These are phyloP conservation scores for Scedosporium apiospermum DNA, from an alignment of 2,329 filamentous ascomycete genomes.

Conservation along the genomic window DNA sequence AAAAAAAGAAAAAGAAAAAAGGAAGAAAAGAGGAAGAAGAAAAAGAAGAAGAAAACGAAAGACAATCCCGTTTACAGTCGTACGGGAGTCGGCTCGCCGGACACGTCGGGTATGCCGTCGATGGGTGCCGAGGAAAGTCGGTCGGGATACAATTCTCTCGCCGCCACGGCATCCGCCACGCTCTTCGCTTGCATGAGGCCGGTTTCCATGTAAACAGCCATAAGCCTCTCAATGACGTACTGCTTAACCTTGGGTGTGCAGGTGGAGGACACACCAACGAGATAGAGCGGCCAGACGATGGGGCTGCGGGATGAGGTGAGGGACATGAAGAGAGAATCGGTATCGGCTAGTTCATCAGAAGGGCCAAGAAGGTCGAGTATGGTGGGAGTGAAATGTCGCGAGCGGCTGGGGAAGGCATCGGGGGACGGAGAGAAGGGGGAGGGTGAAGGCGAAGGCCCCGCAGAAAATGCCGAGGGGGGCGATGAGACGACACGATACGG, in stretches of 20 bases:
- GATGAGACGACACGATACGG: constrained; percentile 17
- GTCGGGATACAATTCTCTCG: constrained; percentile 19
- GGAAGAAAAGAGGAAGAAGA: not conserved
- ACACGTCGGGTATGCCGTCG: not conserved
- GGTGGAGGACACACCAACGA: constrained; percentile 36
- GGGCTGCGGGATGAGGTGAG: constrained; percentile 37
- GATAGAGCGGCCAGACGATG: constrained; percentile 40
- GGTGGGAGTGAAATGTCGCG: not conserved
- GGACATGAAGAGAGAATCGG: constrained; percentile 36
- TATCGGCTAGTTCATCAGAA: constrained; percentile 13
- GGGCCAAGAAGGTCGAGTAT: constrained; percentile 3
- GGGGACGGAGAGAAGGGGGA: constrained; percentile 14
- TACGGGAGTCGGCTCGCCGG: constrained; percentile 2
- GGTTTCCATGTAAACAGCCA: constrained; percentile 34
- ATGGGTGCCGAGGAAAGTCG: constrained; percentile 12
- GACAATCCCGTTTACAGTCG: not conserved
- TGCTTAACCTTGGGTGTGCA: constrained; percentile 29
- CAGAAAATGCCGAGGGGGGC: constrained; percentile 10
- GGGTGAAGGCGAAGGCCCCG: constrained; percentile 16
- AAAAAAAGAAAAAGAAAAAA: not conserved
- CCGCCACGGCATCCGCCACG: constrained; percentile 31
- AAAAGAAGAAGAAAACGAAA: not conserved
- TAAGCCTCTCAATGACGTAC: constrained; percentile 35
- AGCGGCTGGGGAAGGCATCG: not conserved
- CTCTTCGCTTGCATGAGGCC: constrained; percentile 33